Base-by-base conservation (phyloP, 2,329 filamentous ascomycete genomes). In the Phyllosticta ampelicida region DNA sequence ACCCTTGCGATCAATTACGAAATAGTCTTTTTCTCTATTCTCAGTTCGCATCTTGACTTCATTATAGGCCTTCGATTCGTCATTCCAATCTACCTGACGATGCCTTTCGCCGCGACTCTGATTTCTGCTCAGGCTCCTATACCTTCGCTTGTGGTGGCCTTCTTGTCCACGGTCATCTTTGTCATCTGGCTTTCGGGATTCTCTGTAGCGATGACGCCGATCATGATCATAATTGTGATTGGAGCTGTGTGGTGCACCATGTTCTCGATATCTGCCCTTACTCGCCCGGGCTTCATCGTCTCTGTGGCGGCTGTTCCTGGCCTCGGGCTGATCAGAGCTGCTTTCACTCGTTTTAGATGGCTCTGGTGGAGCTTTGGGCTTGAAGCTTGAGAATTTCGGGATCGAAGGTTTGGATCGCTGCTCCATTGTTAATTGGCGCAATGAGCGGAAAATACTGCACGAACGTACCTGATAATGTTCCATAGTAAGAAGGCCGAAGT, bases 361-460 rank as follows among this genome's bases (percentile, higher is more conserved):
- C 16, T 60, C 55, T 29, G 58, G 61, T 13, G 59, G 55, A 11
- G 66, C 56, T 61, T 78, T 80, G 61, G 80, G 81, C 63, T 80
- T 85, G 75, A 91, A 92, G 62, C 87, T 91, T 19, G 82, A 77
- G 67, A 92, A 91, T 65, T 85, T 89, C 9, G 88, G 87, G 20
- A 87, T 76, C 48, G 65, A 64, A 6, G 67, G 18, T 58, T 62
- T 63, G 1, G 36, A 59, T 54, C 56, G 54, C 58, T 63, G 59
- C 19, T 59, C 57, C 57, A 59, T 59, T 18, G 44, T 58, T 53
- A 53, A 54, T 16, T 6, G 21, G 29, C 49, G 55, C 23, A 21
- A 23, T 48, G 18, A 44, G 49, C 18, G n/a, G 9, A 51, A 48
- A 19, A 29, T n/a, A 16, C 20, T 30, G 19, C 4, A 26, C 16